A percentile compares a stretch with the other conserved stretches of the same genome.
Conservation (phyloP, 192 early-diverging fungal genomes). For the Backusella tuberculispora region DNA sequence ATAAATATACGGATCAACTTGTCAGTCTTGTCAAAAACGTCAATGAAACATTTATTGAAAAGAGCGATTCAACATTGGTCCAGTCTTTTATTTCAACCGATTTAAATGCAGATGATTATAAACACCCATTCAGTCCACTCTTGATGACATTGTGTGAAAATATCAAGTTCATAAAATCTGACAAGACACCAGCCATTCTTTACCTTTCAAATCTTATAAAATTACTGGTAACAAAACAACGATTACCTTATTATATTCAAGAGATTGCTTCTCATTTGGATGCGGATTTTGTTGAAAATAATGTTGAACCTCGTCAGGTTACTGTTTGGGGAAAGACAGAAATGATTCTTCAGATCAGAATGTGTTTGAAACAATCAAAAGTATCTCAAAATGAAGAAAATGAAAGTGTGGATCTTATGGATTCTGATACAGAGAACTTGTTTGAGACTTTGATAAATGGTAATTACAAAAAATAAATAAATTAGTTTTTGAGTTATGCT, state of each 20-base stretch:
- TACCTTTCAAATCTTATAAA: constrained; percentile 46
- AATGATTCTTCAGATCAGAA: constrained; percentile 19
- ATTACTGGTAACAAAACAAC: constrained; percentile 44
- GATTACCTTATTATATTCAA: constrained; percentile 32
- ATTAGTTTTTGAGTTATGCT: neutral
- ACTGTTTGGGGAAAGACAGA: neutral
- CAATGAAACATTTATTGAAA: constrained; percentile 14
- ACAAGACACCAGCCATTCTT: constrained; percentile 27
- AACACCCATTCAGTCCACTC: constrained; percentile 57
- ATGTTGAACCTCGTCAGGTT: neutral
- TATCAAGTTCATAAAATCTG: constrained; percentile 40
- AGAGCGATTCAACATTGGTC: constrained; percentile 23
- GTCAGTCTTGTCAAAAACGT: constrained; percentile 46
- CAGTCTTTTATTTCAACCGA: constrained; percentile 15
- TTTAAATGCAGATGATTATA: constrained; percentile 15
- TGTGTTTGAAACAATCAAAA: constrained; percentile 10
- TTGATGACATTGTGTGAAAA: constrained; percentile 51
- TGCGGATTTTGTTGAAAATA: neutral
- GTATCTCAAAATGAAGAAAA: neutral
- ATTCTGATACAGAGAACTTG: neutral
- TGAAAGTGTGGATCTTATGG: neutral
- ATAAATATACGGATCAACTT: constrained; percentile 64
- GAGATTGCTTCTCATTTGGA: neutral
- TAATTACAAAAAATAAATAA: neutral
- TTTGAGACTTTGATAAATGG: constrained; percentile 18